Percentiles rank a stretch among this genome's conserved stretches.
Evolutionary conservation across 2,329 filamentous ascomycete genomes (phyloP).

Genomic region (Botryosphaeria dothidea): DNA sequence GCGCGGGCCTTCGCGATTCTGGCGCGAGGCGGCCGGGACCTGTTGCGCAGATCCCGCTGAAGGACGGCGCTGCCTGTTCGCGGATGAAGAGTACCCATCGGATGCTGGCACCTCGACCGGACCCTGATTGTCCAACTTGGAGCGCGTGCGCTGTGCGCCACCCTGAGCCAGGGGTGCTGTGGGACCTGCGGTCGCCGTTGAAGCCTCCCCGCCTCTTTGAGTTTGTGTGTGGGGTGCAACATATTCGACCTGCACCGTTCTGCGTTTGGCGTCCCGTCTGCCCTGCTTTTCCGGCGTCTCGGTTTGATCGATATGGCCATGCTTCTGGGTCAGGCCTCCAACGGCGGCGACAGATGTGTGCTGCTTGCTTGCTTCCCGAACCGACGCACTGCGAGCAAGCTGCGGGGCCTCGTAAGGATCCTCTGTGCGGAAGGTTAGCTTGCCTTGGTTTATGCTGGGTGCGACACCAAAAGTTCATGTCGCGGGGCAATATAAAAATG

Average conservation of each 20-base stretch:
- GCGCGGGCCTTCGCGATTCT: slow-evolving; percentile 51
- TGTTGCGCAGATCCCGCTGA: slow-evolving; percentile 24
- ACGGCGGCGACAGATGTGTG: slow-evolving; percentile 48
- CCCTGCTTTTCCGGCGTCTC: slow-evolving; percentile 65
- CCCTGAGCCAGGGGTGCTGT: slow-evolving; percentile 26
- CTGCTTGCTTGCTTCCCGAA: slow-evolving; percentile 79
- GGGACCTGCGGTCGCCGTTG: slow-evolving; percentile 25
- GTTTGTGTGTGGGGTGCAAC: slow-evolving; percentile 89
- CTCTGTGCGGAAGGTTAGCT: slow-evolving; percentile 36
- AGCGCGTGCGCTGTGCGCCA: slow-evolving; percentile 50
- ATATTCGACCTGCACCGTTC: slow-evolving; percentile 97
- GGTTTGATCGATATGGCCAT: slow-evolving; percentile 71
- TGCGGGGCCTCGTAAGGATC: slow-evolving; percentile 60
- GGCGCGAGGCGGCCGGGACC: slow-evolving; percentile 36
- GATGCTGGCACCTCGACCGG: slow-evolving; percentile 46
- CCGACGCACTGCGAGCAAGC: slow-evolving; percentile 85
- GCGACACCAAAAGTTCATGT: not conserved
- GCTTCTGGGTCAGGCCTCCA: slow-evolving; percentile 69
- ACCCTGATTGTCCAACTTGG: slow-evolving; percentile 57
- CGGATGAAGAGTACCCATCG: slow-evolving; percentile 37
- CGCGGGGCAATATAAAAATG: not conserved
- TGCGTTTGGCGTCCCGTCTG: slow-evolving; percentile 80
- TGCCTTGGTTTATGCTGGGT: slow-evolving; percentile 4
- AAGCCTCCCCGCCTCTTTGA: slow-evolving; percentile 62
- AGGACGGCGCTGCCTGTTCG: slow-evolving; percentile 23